Base-by-base conservation (phyloP, 805 yeast species). In the Wickerhamiella slavikovae region DNA sequence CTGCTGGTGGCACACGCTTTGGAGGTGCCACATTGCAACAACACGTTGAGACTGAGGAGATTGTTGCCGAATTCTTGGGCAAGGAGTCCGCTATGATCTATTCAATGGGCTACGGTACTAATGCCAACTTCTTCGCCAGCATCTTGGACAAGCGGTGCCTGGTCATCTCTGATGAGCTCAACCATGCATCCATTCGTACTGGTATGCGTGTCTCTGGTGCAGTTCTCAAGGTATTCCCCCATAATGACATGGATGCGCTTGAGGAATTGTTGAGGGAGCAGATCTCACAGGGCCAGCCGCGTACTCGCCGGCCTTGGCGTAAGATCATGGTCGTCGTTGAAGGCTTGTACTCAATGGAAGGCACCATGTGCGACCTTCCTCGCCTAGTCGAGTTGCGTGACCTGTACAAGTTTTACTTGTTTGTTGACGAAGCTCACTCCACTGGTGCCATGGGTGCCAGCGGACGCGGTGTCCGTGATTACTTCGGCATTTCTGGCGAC, bases 341-440 rank as follows among this genome's bases (percentile, higher is more conserved):
- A 59, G 96, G 95, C 19, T 60, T 83, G 38, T 83, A 74, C 48
- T 75, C 91, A 11, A 52, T 52, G 57, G 57, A 52, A 32, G 96
- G 96, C 43, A 78, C 83, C 40, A 60, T 79, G 64, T 69, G 78
- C 48, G 71, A 83, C 47, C 60, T 83, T 41, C 93, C 94, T 4
- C 61, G 55, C 35, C 47, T 83, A 26, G 64, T 83, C 17, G 75
- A 64, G 41, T 58, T 83, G 37, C 72, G 75, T 43, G 65, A 76
- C 22, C 78, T 77, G 48, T 89, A 91, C 58, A 80, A 80, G 44
- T 77, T 85, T 47, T 79, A 78, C 47, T 55, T 89, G 30, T 89
- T 77, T 46, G 77, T 91, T 37, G 99, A 89, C 51, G 99, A 89
- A 53, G 98, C 98, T 9, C 99, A 89, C 52, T 85, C 96, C 4